Evolutionary conservation across 495 filamentous ascomycete species (phyloP).

Genomic region (Aspergillus egyptiacus): DNA sequence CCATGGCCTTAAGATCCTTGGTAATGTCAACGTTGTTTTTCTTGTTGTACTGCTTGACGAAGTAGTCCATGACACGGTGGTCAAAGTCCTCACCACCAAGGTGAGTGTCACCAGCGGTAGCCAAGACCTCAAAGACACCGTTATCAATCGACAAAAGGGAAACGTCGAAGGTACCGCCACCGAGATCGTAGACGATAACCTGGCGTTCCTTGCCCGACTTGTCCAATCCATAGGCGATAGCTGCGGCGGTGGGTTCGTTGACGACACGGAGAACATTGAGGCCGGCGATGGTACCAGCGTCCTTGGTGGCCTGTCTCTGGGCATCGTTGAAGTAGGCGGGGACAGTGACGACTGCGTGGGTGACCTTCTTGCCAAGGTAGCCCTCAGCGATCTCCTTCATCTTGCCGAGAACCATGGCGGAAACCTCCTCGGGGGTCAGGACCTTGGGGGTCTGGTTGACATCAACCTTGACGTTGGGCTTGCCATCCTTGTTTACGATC

Average conservation of each 20-base stretch:
- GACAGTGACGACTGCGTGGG: conserved; percentile 94
- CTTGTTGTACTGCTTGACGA: conserved; percentile 99
- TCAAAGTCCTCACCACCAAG: conserved; percentile 99
- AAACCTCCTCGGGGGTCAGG: conserved; percentile 83
- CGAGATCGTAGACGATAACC: conserved; percentile 96
- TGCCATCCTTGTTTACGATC: conserved; percentile 73
- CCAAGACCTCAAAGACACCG: conserved; percentile 95
- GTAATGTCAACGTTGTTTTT: conserved; percentile 87
- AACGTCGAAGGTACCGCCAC: conserved; percentile 99
- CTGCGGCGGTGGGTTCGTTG: conserved; percentile 88
- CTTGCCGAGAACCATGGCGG: conserved; percentile 82
- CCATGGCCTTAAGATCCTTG: conserved; percentile 97
- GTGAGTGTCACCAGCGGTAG: conserved; percentile 99
- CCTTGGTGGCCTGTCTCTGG: conserved; percentile 97
- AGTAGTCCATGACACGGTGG: conserved; percentile 94
- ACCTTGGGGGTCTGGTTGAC: conserved; percentile 66
- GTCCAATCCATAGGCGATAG: conserved; percentile 83
- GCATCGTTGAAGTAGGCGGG: conserved; percentile 99
- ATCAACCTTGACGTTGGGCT: conserved; percentile 73
- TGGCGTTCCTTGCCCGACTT: conserved; percentile 81
- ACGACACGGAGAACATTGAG: conserved; percentile 97
- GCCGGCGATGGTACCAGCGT: conserved; percentile 89
- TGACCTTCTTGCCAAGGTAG: conserved; percentile 91
- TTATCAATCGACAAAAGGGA: conserved; percentile 95
- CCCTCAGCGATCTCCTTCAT: conserved; percentile 97